Percentiles rank a stretch among this genome's conserved stretches.
phyloP scores from a whole-genome alignment of 345 rosid genomes.

The Eucalyptus cladocalyx region DNA sequence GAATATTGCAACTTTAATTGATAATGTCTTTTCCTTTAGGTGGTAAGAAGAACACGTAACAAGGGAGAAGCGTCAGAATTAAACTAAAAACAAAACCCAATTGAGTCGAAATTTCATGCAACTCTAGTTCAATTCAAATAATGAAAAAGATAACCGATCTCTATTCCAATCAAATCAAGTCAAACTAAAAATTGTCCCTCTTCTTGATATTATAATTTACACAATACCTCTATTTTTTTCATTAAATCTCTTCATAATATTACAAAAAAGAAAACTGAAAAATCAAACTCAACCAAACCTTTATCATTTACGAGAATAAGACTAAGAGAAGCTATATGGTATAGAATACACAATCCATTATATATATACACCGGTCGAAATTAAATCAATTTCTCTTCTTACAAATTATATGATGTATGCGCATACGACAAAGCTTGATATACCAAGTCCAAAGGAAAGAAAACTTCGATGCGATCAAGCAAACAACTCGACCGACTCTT shows the following conservation, averaged over 20 bases:
- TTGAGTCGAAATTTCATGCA: too few relatives aligned
- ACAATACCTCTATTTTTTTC: neutral
- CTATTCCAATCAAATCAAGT: accelerated
- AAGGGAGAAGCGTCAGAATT: accelerated
- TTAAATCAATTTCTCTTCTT: neutral
- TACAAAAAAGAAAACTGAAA: neutral
- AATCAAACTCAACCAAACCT: neutral
- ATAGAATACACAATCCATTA: neutral
- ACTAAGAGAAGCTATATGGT: neutral
- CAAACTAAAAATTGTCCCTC: neutral
- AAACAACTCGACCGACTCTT: neutral
- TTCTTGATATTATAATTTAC: neutral
- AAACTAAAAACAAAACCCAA: too few relatives aligned
- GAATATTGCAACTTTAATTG: neutral
- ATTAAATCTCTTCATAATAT: too few relatives aligned
- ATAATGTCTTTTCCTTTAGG: neutral
- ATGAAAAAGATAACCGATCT: too few relatives aligned
- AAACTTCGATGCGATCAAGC: neutral
- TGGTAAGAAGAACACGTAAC: neutral
- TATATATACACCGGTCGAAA: neutral
- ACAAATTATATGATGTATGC: neutral
- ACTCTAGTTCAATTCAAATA: too few relatives aligned
- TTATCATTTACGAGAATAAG: neutral
- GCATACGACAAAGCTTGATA: neutral
- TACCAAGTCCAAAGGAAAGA: neutral